Evolutionary conservation across 2,329 filamentous ascomycete genomes (phyloP).

Genomic region (Zopfia rhizophila): DNA sequence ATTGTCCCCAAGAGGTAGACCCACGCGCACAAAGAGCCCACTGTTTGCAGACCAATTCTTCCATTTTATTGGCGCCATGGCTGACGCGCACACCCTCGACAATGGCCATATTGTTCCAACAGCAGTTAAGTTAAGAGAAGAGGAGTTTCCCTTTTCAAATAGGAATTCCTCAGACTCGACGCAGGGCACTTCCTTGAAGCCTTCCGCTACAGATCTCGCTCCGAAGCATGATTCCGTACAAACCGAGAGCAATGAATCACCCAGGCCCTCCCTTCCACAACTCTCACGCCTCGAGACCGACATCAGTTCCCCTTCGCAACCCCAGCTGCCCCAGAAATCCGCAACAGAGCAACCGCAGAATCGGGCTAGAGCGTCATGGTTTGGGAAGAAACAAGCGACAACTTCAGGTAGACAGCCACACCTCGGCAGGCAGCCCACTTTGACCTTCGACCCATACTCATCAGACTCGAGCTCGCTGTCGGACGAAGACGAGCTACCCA

Average conservation of each 20-base stretch:
- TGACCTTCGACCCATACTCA: constrained; percentile 44
- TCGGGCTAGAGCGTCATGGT: constrained; percentile 30
- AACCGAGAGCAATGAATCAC: neutral
- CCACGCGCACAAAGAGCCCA: no score
- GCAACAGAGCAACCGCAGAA: constrained; percentile 44
- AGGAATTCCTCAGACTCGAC: constrained; percentile 13
- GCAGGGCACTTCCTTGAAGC: constrained; percentile 14
- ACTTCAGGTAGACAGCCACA: constrained; percentile 23
- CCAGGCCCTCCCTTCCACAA: neutral
- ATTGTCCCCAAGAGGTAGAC: no score
- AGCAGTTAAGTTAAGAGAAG: no score
- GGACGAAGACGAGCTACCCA: constrained; percentile 31
- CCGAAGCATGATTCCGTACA: neutral
- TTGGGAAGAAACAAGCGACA: constrained; percentile 29
- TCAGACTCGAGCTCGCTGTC: constrained; percentile 37
- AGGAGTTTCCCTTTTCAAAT: no score
- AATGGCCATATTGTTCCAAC: no score
- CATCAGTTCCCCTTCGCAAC: constrained; percentile 20
- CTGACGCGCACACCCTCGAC: no score
- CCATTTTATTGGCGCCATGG: no score
- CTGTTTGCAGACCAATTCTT: no score
- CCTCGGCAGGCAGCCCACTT: constrained; percentile 32
- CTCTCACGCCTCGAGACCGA: constrained; percentile 6
- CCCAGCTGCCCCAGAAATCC: constrained; percentile 33
- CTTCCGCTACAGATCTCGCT: constrained; percentile 18